Percentiles rank a stretch among this genome's conserved stretches.
Conservation (phyloP, 371 early-diverging fungal genomes). For the Mucor velutinosus region DNA sequence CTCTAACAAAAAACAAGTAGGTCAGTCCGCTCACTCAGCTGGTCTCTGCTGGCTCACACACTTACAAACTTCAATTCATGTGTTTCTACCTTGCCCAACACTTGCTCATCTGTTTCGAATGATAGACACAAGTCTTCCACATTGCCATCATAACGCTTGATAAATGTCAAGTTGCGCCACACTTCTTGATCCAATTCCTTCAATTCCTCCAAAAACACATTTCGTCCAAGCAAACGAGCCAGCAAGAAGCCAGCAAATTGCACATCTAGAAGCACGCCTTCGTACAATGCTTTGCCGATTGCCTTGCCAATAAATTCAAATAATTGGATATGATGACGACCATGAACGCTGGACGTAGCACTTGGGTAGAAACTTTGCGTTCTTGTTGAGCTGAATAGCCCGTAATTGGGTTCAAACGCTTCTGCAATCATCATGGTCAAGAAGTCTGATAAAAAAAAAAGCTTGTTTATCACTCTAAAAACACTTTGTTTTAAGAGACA, state of each 20-base stretch:
- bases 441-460: slow-evolving; percentile 64
- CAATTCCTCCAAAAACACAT: slow-evolving; percentile 81
- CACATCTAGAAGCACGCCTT: slow-evolving; percentile 85
- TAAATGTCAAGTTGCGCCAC: slow-evolving; percentile 75
- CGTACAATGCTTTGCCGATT: slow-evolving; percentile 89
- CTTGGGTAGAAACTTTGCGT: slow-evolving; percentile 74
- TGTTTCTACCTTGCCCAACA: slow-evolving; percentile 50
- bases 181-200: slow-evolving; percentile 81
- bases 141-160: slow-evolving; percentile 76
- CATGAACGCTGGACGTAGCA: slow-evolving; percentile 50
- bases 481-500: too few relatives aligned
- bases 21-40: too few relatives aligned
- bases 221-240: slow-evolving; percentile 77
- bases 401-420: slow-evolving; percentile 77
- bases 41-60: background rate
- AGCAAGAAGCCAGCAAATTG: slow-evolving; percentile 88
- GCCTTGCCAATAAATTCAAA: slow-evolving; percentile 86
- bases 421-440: slow-evolving; percentile 73
- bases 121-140: slow-evolving; percentile 66
- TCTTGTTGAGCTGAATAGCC: slow-evolving; percentile 73
- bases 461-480: too few relatives aligned
- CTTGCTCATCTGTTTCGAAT: slow-evolving; percentile 70
- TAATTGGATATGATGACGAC: slow-evolving; percentile 57
- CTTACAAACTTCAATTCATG: slow-evolving; percentile 54
- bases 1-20: slow-evolving; percentile 23